phyloP scores from a whole-genome alignment of 2,329 filamentous ascomycete genomes.

The Colletotrichum navitas region DNA sequence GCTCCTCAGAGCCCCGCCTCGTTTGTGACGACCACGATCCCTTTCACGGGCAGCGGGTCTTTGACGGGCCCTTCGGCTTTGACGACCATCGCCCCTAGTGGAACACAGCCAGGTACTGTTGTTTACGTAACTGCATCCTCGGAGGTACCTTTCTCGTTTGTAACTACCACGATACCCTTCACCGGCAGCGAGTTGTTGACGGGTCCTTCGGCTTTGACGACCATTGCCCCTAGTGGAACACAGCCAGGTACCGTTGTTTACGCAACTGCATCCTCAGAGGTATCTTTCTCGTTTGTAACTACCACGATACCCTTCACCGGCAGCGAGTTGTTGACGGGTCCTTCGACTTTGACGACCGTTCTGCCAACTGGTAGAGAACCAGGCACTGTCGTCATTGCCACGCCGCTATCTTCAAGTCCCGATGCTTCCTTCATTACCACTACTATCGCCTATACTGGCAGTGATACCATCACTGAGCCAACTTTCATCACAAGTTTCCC shows the following conservation, averaged over 20 bases:
- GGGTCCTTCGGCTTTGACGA: constrained; percentile 5
- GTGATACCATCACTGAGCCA: background rate
- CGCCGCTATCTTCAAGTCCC: background rate
- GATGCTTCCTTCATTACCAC: constrained; percentile 30
- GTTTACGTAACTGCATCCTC: constrained; percentile 3
- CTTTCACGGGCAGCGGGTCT: background rate
- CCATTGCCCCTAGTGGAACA: constrained; percentile 16
- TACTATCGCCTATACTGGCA: constrained; percentile 14
- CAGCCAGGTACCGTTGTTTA: constrained; percentile 7
- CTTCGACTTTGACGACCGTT: constrained; percentile 21
- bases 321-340: background rate
- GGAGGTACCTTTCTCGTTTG: background rate
- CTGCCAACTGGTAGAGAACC: constrained; percentile 17
- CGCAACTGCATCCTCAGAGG: background rate
- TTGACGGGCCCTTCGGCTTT: background rate
- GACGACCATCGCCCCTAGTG: constrained; percentile 4
- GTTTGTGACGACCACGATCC: constrained; percentile 8
- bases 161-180: constrained; percentile 6
- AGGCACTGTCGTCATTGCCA: constrained; percentile 29
- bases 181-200: constrained; percentile 8
- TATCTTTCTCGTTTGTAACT: background rate
- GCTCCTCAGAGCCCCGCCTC: background rate
- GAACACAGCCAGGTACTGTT: constrained; percentile 6
- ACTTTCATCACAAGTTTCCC: constrained; percentile 13
- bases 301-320: constrained; percentile 11